phyloP scores from a whole-genome alignment of 768 basidiomycete species.

The Leccinum longicurvipes region DNA sequence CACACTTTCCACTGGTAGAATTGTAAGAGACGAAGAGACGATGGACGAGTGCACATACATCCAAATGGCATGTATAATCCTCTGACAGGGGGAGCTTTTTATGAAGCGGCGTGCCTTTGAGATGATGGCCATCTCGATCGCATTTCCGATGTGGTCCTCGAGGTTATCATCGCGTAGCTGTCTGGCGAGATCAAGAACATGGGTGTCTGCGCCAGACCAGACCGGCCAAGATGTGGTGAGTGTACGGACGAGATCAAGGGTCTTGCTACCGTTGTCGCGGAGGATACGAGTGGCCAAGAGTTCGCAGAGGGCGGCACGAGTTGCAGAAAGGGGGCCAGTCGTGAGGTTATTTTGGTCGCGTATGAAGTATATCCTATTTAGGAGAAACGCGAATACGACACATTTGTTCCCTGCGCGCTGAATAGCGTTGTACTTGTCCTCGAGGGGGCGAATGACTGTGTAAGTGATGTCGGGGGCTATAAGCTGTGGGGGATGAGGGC shows the following conservation, averaged over 20 bases:
- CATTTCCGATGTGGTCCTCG: conserved; percentile 83
- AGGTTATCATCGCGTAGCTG: conserved; percentile 67
- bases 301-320: conserved; percentile 84
- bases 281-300: conserved; percentile 81
- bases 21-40: conserved; percentile 14
- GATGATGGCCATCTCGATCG: conserved; percentile 89
- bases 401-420: conserved; percentile 77
- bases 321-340: conserved; percentile 63
- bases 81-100: conserved; percentile 84
- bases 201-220: conserved; percentile 68
- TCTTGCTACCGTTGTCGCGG: conserved; percentile 64
- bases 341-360: conserved; percentile 68
- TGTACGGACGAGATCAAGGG: conserved; percentile 65
- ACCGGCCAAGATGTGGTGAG: conserved; percentile 81
- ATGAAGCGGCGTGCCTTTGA: conserved; percentile 87
- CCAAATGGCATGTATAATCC: conserved; percentile 84
- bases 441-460: conserved; percentile 81
- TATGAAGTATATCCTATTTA: conserved; percentile 83
- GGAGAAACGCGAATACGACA: conserved; percentile 81
- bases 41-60: conserved; percentile 41
- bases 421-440: conserved; percentile 78
- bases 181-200: conserved; percentile 53
- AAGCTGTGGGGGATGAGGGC: conserved; percentile 45
- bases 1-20: conserved; percentile 72
- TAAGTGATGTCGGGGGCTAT: conserved; percentile 87